A percentile compares a stretch with the other conserved stretches of the same genome.
These are phyloP conservation scores for Dictyostelium citrinum DNA, from an alignment of 78 protist species.

Conservation along the genomic window DNA sequence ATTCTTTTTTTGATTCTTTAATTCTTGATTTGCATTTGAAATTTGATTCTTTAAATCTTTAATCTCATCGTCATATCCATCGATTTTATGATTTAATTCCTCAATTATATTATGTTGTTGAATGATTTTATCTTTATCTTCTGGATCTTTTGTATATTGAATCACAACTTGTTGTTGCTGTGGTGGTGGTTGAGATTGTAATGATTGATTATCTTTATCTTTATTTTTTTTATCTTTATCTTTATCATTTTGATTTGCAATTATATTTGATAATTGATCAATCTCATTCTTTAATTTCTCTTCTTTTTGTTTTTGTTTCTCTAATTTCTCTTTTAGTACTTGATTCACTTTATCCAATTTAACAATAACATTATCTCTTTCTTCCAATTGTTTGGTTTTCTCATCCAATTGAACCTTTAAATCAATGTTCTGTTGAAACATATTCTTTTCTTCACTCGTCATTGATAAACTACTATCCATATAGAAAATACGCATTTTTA, in stretches of 20 bases:
- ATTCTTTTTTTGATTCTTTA: neutral
- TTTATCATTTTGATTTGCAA: neutral
- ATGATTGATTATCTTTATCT: neutral
- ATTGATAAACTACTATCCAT: neutral
- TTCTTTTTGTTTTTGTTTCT: neutral
- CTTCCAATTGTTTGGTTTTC: neutral
- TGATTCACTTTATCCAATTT: neutral
- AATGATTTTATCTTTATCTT: neutral
- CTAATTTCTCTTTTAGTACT: neutral
- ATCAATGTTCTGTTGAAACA: neutral
- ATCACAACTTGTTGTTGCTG: constrained; percentile 11
- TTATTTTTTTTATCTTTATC: neutral
- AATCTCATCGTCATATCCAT: neutral
- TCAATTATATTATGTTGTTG: neutral
- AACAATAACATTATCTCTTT: neutral
- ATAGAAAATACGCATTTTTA: constrained; percentile 2
- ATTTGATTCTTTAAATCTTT: neutral
- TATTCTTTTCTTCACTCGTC: neutral
- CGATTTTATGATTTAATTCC: neutral
- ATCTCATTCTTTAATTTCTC: neutral
- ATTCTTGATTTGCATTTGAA: neutral
- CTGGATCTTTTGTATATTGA: constrained; percentile 3
- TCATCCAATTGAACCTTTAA: neutral
- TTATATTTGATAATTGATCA: neutral
- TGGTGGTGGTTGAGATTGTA: neutral